phyloP scores from a whole-genome alignment of 768 basidiomycete genomes.

The Phlegmacium glaucopus region DNA sequence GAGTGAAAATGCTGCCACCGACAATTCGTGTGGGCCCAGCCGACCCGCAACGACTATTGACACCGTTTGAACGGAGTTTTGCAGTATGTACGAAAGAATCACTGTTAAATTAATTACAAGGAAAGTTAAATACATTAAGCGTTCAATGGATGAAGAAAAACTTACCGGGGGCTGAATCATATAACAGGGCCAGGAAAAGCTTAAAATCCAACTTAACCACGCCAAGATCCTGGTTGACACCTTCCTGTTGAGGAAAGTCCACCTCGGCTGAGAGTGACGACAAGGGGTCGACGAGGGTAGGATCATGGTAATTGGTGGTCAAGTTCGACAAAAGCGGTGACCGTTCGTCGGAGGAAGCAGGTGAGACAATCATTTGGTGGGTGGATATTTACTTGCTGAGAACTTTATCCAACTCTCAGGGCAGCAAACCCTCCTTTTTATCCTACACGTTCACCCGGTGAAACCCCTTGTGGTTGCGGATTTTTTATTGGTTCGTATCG shows the following conservation, averaged over 20 bases:
- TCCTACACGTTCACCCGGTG: too few species aligned
- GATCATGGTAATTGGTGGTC: not conserved
- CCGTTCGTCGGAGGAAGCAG: slow-evolving; percentile 10
- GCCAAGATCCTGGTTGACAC: slow-evolving; percentile 16
- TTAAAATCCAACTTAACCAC: slow-evolving; percentile 21
- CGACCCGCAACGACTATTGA: slow-evolving; percentile 63
- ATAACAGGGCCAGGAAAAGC: slow-evolving; percentile 45
- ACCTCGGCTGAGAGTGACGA: slow-evolving; percentile 12
- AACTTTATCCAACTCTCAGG: too few species aligned
- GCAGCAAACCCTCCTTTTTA: too few species aligned
- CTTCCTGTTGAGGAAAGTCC: slow-evolving; percentile 28
- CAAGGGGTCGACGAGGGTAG: slow-evolving; percentile 11
- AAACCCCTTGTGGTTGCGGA: too few species aligned
- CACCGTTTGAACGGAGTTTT: slow-evolving; percentile 70
- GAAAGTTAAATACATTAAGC: not conserved
- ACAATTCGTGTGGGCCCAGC: slow-evolving; percentile 66
- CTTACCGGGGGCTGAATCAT: slow-evolving; percentile 59
- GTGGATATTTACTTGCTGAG: too few species aligned
- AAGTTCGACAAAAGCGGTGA: slow-evolving; percentile 13
- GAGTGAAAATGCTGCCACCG: slow-evolving; percentile 67
- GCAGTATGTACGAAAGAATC: slow-evolving; percentile 66
- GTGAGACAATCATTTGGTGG: too few species aligned
- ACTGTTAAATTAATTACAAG: slow-evolving; percentile 34
- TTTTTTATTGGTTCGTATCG: too few species aligned
- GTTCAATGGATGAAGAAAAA: not conserved